Conservation (phyloP, 768 basidiomycete genomes). For the Boletales sp. region DNA sequence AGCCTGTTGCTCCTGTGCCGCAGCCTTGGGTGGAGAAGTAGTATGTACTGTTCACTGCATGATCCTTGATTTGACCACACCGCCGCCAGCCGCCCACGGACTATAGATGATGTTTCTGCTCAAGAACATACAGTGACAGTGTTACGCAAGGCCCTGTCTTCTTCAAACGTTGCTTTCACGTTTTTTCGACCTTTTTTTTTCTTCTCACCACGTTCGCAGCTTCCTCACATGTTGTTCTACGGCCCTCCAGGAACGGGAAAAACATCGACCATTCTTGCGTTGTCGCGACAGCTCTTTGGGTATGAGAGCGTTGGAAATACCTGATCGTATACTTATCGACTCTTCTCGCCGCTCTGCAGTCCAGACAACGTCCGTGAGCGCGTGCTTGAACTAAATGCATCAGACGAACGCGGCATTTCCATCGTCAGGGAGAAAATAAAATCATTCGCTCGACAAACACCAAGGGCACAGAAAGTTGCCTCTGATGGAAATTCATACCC, state of each 20-base stretch:
- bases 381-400: slow-evolving; percentile 96
- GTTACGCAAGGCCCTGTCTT: slow-evolving; percentile 83
- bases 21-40: slow-evolving; percentile 99
- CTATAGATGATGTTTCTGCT: slow-evolving; percentile 95
- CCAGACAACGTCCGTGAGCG: slow-evolving; percentile 92
- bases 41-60: slow-evolving; percentile 44
- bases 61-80: slow-evolving; percentile 1
- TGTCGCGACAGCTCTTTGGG: slow-evolving; percentile 94
- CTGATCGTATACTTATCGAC: not conserved
- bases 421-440: slow-evolving; percentile 99
- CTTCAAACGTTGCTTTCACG: slow-evolving; percentile 70
- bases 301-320: slow-evolving; percentile 33
- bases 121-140: slow-evolving; percentile 97
- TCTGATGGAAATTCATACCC: slow-evolving; percentile 85
- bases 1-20: slow-evolving; percentile 49
- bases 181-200: not conserved
- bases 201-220: slow-evolving; percentile 43
- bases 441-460: slow-evolving; percentile 91
- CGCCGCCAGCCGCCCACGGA: slow-evolving; percentile 79
- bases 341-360: slow-evolving; percentile 37
- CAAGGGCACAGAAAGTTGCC: slow-evolving; percentile 68
- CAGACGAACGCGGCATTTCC: slow-evolving; percentile 95
- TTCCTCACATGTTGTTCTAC: slow-evolving; percentile 99
- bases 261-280: slow-evolving; percentile 94
- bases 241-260: slow-evolving; percentile 99